Percentiles rank a stretch among this genome's conserved stretches.
phyloP scores from a whole-genome alignment of 164 flowering plant species.

The Brasenia schreberi region DNA sequence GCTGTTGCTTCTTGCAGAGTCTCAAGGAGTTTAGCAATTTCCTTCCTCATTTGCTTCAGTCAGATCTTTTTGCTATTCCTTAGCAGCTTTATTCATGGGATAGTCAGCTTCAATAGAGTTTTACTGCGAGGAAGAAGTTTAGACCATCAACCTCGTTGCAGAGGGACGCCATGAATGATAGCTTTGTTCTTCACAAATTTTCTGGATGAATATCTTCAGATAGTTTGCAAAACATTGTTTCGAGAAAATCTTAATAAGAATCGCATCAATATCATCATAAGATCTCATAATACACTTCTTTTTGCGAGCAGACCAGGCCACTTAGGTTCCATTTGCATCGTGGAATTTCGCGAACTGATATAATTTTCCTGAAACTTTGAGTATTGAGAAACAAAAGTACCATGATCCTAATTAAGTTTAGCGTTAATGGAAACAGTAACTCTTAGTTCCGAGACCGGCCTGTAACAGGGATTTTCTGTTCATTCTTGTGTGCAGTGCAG shows the following conservation, averaged over 20 bases:
- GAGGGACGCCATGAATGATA: background rate
- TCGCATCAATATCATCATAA: background rate
- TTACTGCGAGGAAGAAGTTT: constrained; percentile 30
- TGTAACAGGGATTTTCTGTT: background rate
- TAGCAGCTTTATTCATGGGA: constrained; percentile 80
- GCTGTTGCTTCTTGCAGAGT: constrained; percentile 98
- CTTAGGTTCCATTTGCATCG: too few species aligned
- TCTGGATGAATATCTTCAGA: background rate
- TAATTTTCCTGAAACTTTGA: too few species aligned
- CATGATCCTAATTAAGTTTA: too few species aligned
- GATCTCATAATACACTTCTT: background rate
- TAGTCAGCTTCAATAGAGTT: constrained; percentile 76
- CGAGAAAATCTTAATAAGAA: background rate
- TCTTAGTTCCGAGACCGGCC: background rate
- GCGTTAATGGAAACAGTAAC: too few species aligned
- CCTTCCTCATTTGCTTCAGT: constrained; percentile 78
- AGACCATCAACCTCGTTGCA: background rate
- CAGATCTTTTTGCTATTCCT: constrained; percentile 84
- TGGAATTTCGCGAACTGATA: too few species aligned
- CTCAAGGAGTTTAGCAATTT: constrained; percentile 88
- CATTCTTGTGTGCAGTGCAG: background rate
- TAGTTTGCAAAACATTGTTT: background rate
- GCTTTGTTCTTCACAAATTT: background rate
- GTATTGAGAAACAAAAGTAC: too few species aligned
- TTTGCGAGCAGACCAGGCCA: background rate